Conservation (phyloP, 192 early-diverging fungal genomes). For the Kappamyces sp. region DNA sequence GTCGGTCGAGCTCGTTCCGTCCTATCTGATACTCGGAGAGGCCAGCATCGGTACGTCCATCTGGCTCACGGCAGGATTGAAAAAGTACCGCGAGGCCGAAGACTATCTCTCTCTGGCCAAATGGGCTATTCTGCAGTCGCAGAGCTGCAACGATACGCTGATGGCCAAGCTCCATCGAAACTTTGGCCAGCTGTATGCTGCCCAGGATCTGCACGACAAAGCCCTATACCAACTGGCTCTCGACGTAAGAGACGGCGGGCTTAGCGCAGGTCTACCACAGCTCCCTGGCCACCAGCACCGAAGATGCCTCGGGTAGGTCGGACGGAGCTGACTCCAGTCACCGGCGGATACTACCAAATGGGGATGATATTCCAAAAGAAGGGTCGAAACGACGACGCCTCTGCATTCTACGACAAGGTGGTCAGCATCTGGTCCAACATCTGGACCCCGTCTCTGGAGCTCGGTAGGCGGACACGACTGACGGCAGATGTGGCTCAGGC, state of each 20-base stretch:
- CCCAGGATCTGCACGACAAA: conserved; percentile 29
- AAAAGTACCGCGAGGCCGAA: conserved; percentile 49
- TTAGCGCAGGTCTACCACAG: conserved; percentile 42
- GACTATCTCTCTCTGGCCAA: conserved; percentile 56
- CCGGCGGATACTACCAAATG: conserved; percentile 53
- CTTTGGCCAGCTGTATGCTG: conserved; percentile 46
- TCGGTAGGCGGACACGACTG: not conserved
- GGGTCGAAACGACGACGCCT: conserved; percentile 22
- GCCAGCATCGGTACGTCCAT: conserved; percentile 42
- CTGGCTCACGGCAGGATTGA: conserved; percentile 26
- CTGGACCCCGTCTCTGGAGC: not conserved
- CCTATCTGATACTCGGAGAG: conserved; percentile 53
- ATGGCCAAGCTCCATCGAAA: conserved; percentile 45
- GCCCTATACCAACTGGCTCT: conserved; percentile 37
- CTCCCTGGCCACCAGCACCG: conserved; percentile 14
- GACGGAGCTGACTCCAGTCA: conserved; percentile 18
- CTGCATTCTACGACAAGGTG: conserved; percentile 38
- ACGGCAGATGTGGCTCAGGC: conserved; percentile 36
- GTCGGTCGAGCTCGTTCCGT: conserved; percentile 48
- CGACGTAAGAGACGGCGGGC: conserved; percentile 40
- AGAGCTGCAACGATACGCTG: conserved; percentile 29
- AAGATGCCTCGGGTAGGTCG: conserved; percentile 5
- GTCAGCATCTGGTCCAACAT: conserved; percentile 34
- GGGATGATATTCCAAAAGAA: conserved; percentile 38
- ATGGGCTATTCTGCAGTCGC: conserved; percentile 48